These are phyloP conservation scores for Pseudogymnoascus sp. DNA, from an alignment of 2,329 filamentous ascomycete species.

Conservation along the genomic window DNA sequence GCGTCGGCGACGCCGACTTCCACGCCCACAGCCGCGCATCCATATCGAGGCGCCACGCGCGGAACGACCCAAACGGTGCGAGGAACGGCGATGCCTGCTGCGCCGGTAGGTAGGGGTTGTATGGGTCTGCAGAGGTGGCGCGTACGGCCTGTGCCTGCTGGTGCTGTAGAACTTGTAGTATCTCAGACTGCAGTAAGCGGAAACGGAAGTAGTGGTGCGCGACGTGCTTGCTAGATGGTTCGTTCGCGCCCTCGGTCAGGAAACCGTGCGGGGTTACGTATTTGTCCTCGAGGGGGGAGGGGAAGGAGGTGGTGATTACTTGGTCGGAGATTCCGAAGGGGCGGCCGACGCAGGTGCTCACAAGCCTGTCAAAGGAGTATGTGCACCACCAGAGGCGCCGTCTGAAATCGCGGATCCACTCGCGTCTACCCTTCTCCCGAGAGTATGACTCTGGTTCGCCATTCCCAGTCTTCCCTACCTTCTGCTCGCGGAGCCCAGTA, in stretches of 20 bases:
- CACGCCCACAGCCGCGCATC: slow-evolving; percentile 76
- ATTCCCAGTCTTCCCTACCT: slow-evolving; percentile 31
- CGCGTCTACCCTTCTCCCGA: slow-evolving; percentile 56
- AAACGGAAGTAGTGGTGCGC: slow-evolving; percentile 89
- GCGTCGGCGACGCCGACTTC: slow-evolving; percentile 74
- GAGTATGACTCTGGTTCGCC: slow-evolving; percentile 27
- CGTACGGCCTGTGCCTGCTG: slow-evolving; percentile 78
- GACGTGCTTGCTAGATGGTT: slow-evolving; percentile 81
- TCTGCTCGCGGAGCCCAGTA: slow-evolving; percentile 46
- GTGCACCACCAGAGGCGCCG: slow-evolving; percentile 94
- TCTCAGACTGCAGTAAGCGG: slow-evolving; percentile 84
- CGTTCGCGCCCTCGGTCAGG: slow-evolving; percentile 43
- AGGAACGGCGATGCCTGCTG: slow-evolving; percentile 79
- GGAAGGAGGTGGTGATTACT: slow-evolving; percentile 91
- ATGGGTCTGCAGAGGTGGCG: slow-evolving; percentile 51
- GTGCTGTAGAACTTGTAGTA: slow-evolving; percentile 86
- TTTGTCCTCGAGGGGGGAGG: slow-evolving; percentile 77
- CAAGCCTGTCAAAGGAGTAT: slow-evolving; percentile 89
- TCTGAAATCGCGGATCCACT: slow-evolving; percentile 80
- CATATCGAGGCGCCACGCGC: slow-evolving; percentile 81
- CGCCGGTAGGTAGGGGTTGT: slow-evolving; percentile 67
- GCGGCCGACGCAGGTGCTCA: slow-evolving; percentile 85
- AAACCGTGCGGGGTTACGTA: slow-evolving; percentile 79
- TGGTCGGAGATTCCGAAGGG: slow-evolving; percentile 95
- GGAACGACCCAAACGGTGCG: slow-evolving; percentile 73